Base-by-base conservation (phyloP, 2,329 filamentous ascomycete species). In the Rhinocladiella mackenziei region DNA sequence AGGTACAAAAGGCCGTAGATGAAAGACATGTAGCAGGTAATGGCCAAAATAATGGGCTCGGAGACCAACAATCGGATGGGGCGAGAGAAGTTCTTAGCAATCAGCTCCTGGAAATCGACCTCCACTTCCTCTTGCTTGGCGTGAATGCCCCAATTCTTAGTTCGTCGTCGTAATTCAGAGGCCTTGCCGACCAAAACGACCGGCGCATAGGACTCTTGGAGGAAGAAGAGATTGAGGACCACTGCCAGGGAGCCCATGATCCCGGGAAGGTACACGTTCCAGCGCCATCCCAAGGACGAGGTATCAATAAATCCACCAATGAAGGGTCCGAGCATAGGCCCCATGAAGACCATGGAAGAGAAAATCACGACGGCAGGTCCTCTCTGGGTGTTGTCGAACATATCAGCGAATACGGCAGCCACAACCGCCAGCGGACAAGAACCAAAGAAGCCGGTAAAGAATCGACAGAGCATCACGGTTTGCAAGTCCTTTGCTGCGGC, bases 81-180 rank as follows among this genome's bases (percentile, higher is more conserved):
- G 37, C 74, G 66, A 49, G 65, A 71, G 50, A 77, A 73, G 56
- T 77, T 77, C 58, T 75, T 74, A 35, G 68, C 60, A 20, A 75
- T 58, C 25, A 76, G 58, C 43, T 74, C 71, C 4, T 61, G 63
- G 45, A 76, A 64, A 50, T 76, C 72, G 25, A 75, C 65, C 55
- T 76, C 72, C 36, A 76, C 71, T 60, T 75, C 72, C 50, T 76
- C 74, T 45, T 71, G 66, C 55, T 75, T 76, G n/a, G 77, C 77
- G 55, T 80, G 77, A 38, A 80, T 78, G 8, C 76, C 76, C 75
- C 76, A 80, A 50, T 80, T 80, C 58, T 71, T 71, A 1, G 76
- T 80, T 18, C 73, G 60, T 23, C 76, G 67, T 22, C 76, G 65
- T 2, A 80, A 59, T 48, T 78, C 74, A 3, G 68, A 60, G 3